Evolutionary conservation across 441 rosid species (phyloP).

Genomic region (Hypseocharis bilobata): DNA sequence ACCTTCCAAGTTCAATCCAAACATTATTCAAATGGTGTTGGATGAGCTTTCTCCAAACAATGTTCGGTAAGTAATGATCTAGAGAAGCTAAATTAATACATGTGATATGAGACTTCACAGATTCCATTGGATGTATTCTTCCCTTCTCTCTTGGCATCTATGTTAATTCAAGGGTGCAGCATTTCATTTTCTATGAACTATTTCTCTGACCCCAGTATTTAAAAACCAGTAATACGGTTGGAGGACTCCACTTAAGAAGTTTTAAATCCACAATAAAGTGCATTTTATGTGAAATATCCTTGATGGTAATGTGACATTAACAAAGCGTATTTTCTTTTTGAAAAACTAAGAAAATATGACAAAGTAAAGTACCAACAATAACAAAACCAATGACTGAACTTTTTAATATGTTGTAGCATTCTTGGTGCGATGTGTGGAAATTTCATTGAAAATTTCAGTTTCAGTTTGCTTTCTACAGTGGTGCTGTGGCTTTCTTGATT

Average conservation of each 20-base stretch:
- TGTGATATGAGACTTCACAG: not conserved
- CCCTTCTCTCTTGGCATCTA: not conserved
- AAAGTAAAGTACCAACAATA: no score
- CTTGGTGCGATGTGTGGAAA: no score
- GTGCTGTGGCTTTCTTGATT: not conserved
- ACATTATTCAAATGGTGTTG: constrained; percentile 39
- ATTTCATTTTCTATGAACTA: not conserved
- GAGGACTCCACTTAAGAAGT: not conserved
- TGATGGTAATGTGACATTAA: no score
- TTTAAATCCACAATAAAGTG: not conserved
- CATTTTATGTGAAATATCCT: not conserved
- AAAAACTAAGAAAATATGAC: no score
- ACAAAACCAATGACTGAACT: no score
- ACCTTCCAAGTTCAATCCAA: constrained; percentile 60
- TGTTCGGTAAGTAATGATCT: constrained; percentile 49
- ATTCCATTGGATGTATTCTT: not conserved
- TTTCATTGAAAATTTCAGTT: no score
- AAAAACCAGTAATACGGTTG: not conserved
- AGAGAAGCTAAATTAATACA: constrained; percentile 5
- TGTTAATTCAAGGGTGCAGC: not conserved
- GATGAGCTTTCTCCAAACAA: constrained; percentile 53
- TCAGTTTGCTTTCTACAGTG: not conserved
- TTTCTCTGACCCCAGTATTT: not conserved
- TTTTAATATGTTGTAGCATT: no score
- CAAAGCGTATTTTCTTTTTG: no score